Evolutionary conservation across 345 rosid genomes (phyloP), one percentile per base, ranked within the genome.

Genomic region (Brassica cretica): DNA sequence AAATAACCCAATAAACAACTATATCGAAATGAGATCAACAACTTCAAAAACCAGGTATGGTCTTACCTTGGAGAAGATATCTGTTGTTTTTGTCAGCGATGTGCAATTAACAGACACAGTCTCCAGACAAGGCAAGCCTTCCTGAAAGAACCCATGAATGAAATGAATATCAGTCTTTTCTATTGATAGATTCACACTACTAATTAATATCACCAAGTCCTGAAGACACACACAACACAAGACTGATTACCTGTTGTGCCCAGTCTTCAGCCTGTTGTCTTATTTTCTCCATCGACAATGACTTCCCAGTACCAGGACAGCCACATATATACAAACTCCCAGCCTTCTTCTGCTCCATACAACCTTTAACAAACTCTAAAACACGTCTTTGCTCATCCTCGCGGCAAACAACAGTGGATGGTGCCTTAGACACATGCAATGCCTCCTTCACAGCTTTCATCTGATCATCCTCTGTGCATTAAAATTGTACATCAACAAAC

Each of bases 261-360:
- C 97, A 92, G 6, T 89, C 86, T 70, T 78, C 37, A 73, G 87
- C 74, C n/a, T 71, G 82, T 39, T 81, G 85, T 64, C 82, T 80
- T 67, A 92, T 85, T 84, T 82, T 90, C 64, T 85, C 89, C 88
- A 90, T 86, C 1, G 97, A 89, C 76, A 94, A 62, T 0, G 97
- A 87, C 62, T 94, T 94, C 15, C 98, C 97, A 0, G 97, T 92
- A 75, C 97, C 98, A 0, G 95, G 97, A 32, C 93, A 88, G 49
- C 97, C 98, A 33, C 92, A 89, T 16, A 87, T 73, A 30, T 92
- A 94, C 64, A 90, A 84, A 73, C 97, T 92, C 72, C 89, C 90
- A 11, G 91, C 85, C 83, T 88, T 90, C 66, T 80, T 84, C 46
- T 86, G 84, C 71, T 86, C 78, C 6, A 90, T 30, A 37, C 88